Conservation (phyloP, 257 asterid species). For the Mentha longifolia region DNA sequence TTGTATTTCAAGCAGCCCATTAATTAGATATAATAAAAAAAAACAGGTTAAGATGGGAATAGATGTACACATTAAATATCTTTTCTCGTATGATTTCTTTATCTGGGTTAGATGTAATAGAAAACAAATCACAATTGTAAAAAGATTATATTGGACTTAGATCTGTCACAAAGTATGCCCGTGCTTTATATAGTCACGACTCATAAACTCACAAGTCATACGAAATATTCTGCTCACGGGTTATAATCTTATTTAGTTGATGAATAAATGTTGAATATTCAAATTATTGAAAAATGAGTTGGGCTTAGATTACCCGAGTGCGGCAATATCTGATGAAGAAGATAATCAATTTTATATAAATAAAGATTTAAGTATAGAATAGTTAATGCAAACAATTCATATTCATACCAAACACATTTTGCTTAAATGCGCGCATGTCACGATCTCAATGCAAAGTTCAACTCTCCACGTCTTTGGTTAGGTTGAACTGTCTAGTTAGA, state of each 20-base stretch:
- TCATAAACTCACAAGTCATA: neutral
- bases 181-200: neutral
- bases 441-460: constrained; percentile 23
- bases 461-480: constrained; percentile 23
- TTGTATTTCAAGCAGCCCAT: too few relatives aligned
- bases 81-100: too few relatives aligned
- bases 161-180: neutral
- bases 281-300: neutral
- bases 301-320: neutral
- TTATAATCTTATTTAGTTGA: neutral
- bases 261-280: neutral
- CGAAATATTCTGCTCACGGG: constrained; percentile 2
- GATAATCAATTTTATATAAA: neutral
- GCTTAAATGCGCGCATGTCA: neutral
- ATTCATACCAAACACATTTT: constrained; percentile 31
- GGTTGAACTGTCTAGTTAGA: constrained; percentile 6
- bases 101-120: too few relatives aligned
- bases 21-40: too few relatives aligned
- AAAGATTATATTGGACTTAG: neutral
- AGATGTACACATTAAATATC: too few relatives aligned
- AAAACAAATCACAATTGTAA: too few relatives aligned
- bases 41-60: too few relatives aligned
- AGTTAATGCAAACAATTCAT: neutral
- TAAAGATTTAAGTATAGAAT: neutral
- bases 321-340: constrained; percentile 1